Base-by-base conservation (phyloP, 768 basidiomycete species). In the Dioszegia crocea region DNA sequence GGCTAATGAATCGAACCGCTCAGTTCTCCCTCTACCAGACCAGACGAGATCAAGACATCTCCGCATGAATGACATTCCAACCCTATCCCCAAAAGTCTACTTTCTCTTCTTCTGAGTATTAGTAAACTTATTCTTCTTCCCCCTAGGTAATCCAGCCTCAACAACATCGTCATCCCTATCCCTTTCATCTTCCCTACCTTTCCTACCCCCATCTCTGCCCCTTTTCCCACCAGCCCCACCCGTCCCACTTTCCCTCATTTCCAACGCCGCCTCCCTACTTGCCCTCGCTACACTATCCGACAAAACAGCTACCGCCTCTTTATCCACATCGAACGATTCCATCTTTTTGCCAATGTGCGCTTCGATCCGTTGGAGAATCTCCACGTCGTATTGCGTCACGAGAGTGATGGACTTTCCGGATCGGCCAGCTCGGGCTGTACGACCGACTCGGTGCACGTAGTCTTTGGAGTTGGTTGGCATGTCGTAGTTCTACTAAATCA, bases 391-490 rank as follows among this genome's bases (percentile, higher is more conserved):
- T 78, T 99, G 96, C 4, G 94, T 91, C 23, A 97, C 92, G 40
- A 99, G 83, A n/a, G 93, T 96, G 68, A 99, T 88, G 0, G 90
- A 87, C 79, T 97, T 97, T 43, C 96, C 96, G 1, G 91, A 85
- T 41, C 96, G 85, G n/a, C 96, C 96, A 2, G 96, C 96, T 72
- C 96, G 88, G 5, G 96, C 96, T 30, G 96, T 99, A 57, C 96
- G 85, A 38, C 96, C 96, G 10, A 99, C 96, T 43, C 96, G 86
- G 75, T 99, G 96, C 49, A 99, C 96, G 78, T 99, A 99, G 76
- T 98, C 96, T 80, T 99, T 98, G 16, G 93, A 97, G 75, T 98
- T 90, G 0, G 90, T 90, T 1, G 96, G 96, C 63, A 97, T 88
- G 76, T 96, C 93, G 76, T 90, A 99, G 78, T 99, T 99, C 69